Conservation (phyloP, 257 asterid genomes). For the Nicotiana tomentosiformis region DNA sequence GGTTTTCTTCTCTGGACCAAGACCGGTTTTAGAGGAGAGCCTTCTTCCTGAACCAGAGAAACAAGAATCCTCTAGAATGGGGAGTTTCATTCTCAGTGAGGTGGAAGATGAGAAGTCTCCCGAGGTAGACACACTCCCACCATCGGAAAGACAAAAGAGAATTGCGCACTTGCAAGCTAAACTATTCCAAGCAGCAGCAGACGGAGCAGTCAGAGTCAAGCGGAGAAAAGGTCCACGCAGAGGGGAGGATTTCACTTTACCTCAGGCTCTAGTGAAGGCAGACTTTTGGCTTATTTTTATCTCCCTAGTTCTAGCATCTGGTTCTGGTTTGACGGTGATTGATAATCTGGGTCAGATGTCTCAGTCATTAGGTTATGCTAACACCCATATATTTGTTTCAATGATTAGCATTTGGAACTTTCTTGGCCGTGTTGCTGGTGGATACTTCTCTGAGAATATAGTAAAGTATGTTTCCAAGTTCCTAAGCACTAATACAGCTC, state of each 20-base stretch:
- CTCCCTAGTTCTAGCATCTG: conserved; percentile 34
- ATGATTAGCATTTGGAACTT: conserved; percentile 44
- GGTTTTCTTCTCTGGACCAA: conserved; percentile 24
- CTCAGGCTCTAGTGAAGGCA: conserved; percentile 37
- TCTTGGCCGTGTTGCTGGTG: conserved; percentile 40
- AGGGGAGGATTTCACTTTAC: conserved; percentile 37
- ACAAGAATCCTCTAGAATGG: conserved; percentile 24
- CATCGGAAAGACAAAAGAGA: conserved; percentile 29
- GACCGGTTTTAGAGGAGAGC: conserved; percentile 21
- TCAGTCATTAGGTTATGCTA: conserved; percentile 30
- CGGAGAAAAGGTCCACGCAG: conserved; percentile 33
- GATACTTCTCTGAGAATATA: conserved; percentile 38
- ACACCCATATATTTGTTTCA: conserved; percentile 33
- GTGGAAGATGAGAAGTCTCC: conserved; percentile 34
- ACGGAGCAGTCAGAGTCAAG: conserved; percentile 34
- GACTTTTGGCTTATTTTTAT: conserved; percentile 38
- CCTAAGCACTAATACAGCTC: neutral
- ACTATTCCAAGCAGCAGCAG: conserved; percentile 41
- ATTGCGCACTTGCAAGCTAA: conserved; percentile 39
- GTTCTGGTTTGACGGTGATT: conserved; percentile 37
- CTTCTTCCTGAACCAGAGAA: conserved; percentile 25
- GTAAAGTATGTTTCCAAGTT: conserved; percentile 19
- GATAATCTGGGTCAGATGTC: conserved; percentile 40
- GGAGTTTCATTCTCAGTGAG: conserved; percentile 30
- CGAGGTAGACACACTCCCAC: conserved; percentile 27